Base-by-base conservation (phyloP, 805 yeast species). In the Hermanozyma aechmeae region DNA sequence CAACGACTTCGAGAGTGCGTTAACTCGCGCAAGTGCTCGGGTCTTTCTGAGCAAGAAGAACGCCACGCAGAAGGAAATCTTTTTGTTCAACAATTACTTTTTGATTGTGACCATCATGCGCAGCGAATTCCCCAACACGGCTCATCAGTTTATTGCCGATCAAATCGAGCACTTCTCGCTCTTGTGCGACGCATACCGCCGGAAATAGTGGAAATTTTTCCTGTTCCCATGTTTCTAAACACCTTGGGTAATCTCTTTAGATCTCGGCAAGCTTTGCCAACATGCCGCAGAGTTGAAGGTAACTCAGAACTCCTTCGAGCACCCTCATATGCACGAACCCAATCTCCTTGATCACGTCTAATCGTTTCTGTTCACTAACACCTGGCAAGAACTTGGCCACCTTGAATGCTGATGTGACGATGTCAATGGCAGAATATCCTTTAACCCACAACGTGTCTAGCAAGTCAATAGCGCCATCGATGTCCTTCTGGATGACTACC, bases 371-470 rank as follows among this genome's bases (percentile, higher is more conserved):
- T 49, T 92, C 97, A 24, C 65, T 68, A 6, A 84, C 59, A 13
- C 75, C 78, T 6, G 69, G 75, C 35, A 92, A 47, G 2, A 79
- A 72, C 56, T 87, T 89, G 16, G 85, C 72, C 7, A 92, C 97
- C 38, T 83, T 73, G 59, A 92, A 92, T 46, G 87, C 74, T 31
- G 94, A 86, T 2, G 94, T 78, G 4, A 87, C 85, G 24, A 92
- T 83, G 56, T 92, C 98, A 16, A 85, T 82, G 0, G 96, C 92
- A 10, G 89, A 77, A 52, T 89, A 92, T 5, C 98, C 98, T 48
- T 83, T 83, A 21, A 58, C 64, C 96, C 96, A 89, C 17, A 92
- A 63, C 4, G 68, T 65, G 29, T 72, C 75, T 40, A 92, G 66
- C 24, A 72, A 65, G 8, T 61, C 71, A 9, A 86, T 48, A 2